These are phyloP conservation scores for Alternaria sp. DNA, from an alignment of 2,329 filamentous ascomycete genomes.

Conservation along the genomic window DNA sequence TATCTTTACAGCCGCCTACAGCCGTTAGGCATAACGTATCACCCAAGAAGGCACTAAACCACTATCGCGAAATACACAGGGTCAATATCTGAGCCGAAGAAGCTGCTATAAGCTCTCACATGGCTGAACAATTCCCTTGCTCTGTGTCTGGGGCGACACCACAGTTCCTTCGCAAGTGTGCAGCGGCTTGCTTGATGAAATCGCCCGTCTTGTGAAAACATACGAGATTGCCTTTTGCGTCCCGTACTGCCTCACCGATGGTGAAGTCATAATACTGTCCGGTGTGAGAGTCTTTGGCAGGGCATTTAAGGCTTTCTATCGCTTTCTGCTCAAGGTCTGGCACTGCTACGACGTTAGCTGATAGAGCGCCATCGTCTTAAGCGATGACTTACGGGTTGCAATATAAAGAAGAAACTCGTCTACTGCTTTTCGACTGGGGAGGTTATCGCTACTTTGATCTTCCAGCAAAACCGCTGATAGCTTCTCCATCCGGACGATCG, in stretches of 20 bases:
- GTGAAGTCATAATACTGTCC: slow-evolving; percentile 44
- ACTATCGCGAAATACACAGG: not conserved
- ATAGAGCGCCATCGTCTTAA: not conserved
- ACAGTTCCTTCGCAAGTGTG: slow-evolving; percentile 36
- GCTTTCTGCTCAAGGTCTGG: slow-evolving; percentile 42
- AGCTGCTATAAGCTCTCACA: not conserved
- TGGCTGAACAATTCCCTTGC: not conserved
- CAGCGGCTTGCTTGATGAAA: slow-evolving; percentile 47
- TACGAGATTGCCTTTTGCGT: slow-evolving; percentile 47
- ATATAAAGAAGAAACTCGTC: slow-evolving; percentile 47
- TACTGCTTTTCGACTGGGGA: slow-evolving; percentile 42
- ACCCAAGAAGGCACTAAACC: not conserved
- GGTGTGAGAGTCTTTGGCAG: slow-evolving; percentile 46
- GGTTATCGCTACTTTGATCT: slow-evolving; percentile 38
- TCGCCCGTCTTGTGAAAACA: slow-evolving; percentile 50
- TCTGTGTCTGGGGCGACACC: slow-evolving; percentile 28
- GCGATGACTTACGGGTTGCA: slow-evolving; percentile 38
- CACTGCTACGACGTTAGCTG: slow-evolving; percentile 21
- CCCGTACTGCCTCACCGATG: slow-evolving; percentile 44
- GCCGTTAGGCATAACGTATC: not conserved
- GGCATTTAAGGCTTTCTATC: slow-evolving; percentile 41
- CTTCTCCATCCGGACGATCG: slow-evolving; percentile 43
- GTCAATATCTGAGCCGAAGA: not conserved
- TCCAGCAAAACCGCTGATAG: slow-evolving; percentile 37
- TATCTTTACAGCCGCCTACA: not conserved